Evolutionary conservation across 2,329 filamentous ascomycete species (phyloP).

Genomic region (Triangularia verruculosa): DNA sequence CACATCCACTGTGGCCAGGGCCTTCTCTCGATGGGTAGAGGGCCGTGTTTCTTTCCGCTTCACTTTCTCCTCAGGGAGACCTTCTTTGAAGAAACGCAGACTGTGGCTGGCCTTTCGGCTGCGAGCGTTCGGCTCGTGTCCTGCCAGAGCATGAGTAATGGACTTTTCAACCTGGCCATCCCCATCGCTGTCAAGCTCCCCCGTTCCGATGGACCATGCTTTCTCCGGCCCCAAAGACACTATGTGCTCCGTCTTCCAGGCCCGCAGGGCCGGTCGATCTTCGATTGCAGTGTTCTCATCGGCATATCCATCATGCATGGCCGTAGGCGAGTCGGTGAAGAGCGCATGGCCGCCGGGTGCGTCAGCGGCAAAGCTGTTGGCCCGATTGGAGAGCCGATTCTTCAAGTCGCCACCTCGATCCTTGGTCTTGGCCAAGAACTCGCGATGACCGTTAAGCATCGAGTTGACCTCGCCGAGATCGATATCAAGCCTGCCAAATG

Average conservation of each 20-base stretch:
- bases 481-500: constrained; percentile 29
- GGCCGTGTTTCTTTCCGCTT: constrained; percentile 50
- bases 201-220: constrained; percentile 61
- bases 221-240: constrained; percentile 51
- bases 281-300: constrained; percentile 26
- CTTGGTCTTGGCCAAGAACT: constrained; percentile 33
- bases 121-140: constrained; percentile 59
- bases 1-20: constrained; percentile 28
- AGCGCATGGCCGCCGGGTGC: constrained; percentile 11
- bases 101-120: constrained; percentile 68
- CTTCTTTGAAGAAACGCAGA: constrained; percentile 65
- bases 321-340: constrained; percentile 18
- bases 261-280: constrained; percentile 33
- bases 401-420: constrained; percentile 15
- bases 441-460: constrained; percentile 36
- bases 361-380: constrained; percentile 13
- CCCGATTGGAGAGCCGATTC: constrained; percentile 37
- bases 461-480: constrained; percentile 35
- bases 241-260: constrained; percentile 42
- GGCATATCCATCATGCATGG: constrained; percentile 9
- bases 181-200: constrained; percentile 44
- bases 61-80: constrained; percentile 56
- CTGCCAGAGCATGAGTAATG: constrained; percentile 59
- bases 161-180: constrained; percentile 63
- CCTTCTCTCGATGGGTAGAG: constrained; percentile 39